phyloP scores from a whole-genome alignment of 2,329 filamentous ascomycete species.

The Pyricularia sp. region DNA sequence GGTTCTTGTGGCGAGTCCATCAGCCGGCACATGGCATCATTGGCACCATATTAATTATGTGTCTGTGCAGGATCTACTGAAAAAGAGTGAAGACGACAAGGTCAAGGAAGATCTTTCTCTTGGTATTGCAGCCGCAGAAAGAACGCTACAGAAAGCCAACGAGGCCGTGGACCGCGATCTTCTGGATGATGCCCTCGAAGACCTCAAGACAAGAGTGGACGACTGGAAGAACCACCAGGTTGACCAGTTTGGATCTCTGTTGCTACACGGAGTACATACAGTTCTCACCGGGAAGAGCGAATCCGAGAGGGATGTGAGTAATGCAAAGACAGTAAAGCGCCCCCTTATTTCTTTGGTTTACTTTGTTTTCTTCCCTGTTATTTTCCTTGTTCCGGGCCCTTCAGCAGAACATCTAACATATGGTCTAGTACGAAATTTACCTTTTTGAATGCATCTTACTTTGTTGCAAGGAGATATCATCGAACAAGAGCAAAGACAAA shows the following conservation, averaged over 20 bases:
- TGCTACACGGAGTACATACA: slow-evolving; percentile 83
- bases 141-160: slow-evolving; percentile 77
- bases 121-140: slow-evolving; percentile 74
- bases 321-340: neutral
- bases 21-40: neutral
- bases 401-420: slow-evolving; percentile 11
- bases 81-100: slow-evolving; percentile 69
- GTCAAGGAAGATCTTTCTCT: slow-evolving; percentile 61
- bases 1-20: slow-evolving; percentile 11
- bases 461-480: slow-evolving; percentile 90
- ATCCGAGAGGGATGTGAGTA: slow-evolving; percentile 75
- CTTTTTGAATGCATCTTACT: slow-evolving; percentile 92
- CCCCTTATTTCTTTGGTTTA: neutral
- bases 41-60: slow-evolving; percentile 8
- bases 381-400: neutral
- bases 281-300: slow-evolving; percentile 87
- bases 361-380: no score
- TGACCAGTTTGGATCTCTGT: slow-evolving; percentile 80
- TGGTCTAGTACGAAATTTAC: slow-evolving; percentile 81
- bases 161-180: slow-evolving; percentile 85
- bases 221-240: slow-evolving; percentile 95
- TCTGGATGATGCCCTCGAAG: slow-evolving; percentile 71
- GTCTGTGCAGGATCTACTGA: slow-evolving; percentile 56
- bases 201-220: slow-evolving; percentile 75
- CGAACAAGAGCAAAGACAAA: slow-evolving; percentile 75